phyloP scores from a whole-genome alignment of 2,329 filamentous ascomycete species.

The Penicillium sp. region DNA sequence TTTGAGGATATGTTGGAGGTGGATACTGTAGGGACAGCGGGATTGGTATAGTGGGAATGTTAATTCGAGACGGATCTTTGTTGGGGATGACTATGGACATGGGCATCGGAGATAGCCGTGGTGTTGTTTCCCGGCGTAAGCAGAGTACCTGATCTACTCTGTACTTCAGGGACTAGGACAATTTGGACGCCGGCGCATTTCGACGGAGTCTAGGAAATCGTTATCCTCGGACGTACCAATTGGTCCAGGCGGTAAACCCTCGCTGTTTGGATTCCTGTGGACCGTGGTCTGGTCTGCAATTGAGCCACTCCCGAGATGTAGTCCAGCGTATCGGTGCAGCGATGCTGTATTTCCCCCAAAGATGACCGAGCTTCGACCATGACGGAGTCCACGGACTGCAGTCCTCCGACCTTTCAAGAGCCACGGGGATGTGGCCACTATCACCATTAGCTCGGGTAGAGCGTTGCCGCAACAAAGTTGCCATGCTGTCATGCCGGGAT shows the following conservation, averaged over 20 bases:
- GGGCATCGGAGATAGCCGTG: constrained; percentile 6
- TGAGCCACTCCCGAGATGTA: neutral
- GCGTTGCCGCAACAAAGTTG: neutral
- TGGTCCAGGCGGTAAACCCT: neutral
- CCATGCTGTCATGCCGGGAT: neutral
- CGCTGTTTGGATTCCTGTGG: neutral
- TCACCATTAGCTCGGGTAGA: neutral
- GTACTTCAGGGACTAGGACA: constrained; percentile 3
- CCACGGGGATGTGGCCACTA: neutral
- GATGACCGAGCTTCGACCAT: neutral
- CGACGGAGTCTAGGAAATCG: neutral
- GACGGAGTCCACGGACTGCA: constrained; percentile 1
- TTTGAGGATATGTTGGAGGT: too few relatives aligned
- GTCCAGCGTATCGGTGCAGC: neutral
- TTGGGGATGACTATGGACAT: neutral
- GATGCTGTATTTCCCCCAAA: neutral
- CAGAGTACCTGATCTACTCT: neutral
- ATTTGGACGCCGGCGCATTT: neutral
- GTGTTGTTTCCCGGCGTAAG: neutral
- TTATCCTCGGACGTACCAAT: neutral
- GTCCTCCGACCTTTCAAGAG: constrained; percentile 7
- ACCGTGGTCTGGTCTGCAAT: neutral
- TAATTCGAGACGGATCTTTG: neutral
- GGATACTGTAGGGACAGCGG: neutral
- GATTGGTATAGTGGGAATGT: neutral